Evolutionary conservation across 2,329 filamentous ascomycete species (phyloP).

Genomic region (Cercospora janseana): DNA sequence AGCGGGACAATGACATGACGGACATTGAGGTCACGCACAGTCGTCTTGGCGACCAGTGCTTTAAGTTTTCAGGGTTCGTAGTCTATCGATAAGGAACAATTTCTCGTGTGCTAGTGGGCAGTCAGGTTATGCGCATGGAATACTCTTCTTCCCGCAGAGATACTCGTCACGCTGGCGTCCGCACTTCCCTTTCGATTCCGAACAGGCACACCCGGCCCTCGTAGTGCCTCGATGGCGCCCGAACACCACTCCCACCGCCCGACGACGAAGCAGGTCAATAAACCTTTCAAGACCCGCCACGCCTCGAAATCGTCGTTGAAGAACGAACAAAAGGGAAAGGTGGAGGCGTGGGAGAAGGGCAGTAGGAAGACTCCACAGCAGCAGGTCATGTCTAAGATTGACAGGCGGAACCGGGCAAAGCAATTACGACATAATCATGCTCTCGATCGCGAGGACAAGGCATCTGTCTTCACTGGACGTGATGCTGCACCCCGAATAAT

Average conservation of each 20-base stretch:
- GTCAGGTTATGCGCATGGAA: not conserved
- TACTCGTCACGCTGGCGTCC: constrained; percentile 27
- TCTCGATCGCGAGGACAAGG: constrained; percentile 75
- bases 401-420: constrained; percentile 90
- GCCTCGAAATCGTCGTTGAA: constrained; percentile 84
- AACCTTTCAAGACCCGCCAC: constrained; percentile 89
- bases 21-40: not conserved
- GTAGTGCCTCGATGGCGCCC: constrained; percentile 67
- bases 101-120: constrained; percentile 2
- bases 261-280: constrained; percentile 85
- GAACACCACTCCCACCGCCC: constrained; percentile 80
- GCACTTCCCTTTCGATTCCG: constrained; percentile 76
- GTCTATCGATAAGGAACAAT: constrained; percentile 3
- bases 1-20: too few relatives aligned
- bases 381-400: constrained; percentile 95
- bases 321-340: constrained; percentile 82
- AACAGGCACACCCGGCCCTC: constrained; percentile 57
- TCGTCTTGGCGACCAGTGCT: not conserved
- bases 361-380: constrained; percentile 87
- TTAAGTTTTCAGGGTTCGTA: not conserved
- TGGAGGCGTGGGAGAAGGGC: constrained; percentile 61
- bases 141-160: not conserved
- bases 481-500: constrained; percentile 86
- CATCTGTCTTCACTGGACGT: constrained; percentile 77
- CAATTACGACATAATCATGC: constrained; percentile 83